Evolutionary conservation across 2,329 filamentous ascomycete genomes (phyloP), one percentile per base, ranked within the genome.

Genomic region (Dothistroma septosporum): DNA sequence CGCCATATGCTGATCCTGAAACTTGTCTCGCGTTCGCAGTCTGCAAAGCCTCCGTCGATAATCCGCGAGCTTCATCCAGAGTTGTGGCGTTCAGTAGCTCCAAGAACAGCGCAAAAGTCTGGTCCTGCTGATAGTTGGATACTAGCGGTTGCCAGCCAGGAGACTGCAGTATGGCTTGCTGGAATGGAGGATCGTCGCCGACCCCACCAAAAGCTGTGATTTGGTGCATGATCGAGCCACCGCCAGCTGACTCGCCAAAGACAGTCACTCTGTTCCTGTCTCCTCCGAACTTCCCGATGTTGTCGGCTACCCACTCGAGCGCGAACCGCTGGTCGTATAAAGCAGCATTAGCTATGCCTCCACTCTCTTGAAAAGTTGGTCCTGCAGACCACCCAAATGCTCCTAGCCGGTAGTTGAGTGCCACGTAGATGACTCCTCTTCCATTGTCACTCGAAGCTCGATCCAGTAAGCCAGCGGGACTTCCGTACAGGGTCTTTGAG

Each of bases 251-350:
- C 62, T 81, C 72, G 8, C 81, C 82, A 16, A 82, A 74, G 11
- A 83, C 74, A 6, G 70, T 73, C 3, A 69, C 63, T 4, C 59
- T 65, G 16, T 66, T 64, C 7, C 69, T 68, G 67, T 85, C 79
- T 16, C 83, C 83, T 10, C 84, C 83, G 64, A 86, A 86, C 47
- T 67, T 66, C 16, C 11, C 77, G 70, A 64, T 79, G 73, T 71
- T 53, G 2, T 46, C 19, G 2, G 74, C 73, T 0, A 86, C 77
- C 84, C 84, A 87, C 65, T 85, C 75, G 8, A 87, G 72, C 24
- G 82, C 82, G 19, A 84, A 73, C 12, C 81, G 76, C 67, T 86
- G 83, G 61, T 85, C 83, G 56, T 79, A 74, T 0, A 84, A 72
- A 2, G 77, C 82, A 9, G 76, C 77, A 65, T 85, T 85, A 2